Evolutionary conservation across 352 stramenopile genomes (phyloP), one percentile per base, ranked within the genome.

Genomic region (Ophiocytium majus): DNA sequence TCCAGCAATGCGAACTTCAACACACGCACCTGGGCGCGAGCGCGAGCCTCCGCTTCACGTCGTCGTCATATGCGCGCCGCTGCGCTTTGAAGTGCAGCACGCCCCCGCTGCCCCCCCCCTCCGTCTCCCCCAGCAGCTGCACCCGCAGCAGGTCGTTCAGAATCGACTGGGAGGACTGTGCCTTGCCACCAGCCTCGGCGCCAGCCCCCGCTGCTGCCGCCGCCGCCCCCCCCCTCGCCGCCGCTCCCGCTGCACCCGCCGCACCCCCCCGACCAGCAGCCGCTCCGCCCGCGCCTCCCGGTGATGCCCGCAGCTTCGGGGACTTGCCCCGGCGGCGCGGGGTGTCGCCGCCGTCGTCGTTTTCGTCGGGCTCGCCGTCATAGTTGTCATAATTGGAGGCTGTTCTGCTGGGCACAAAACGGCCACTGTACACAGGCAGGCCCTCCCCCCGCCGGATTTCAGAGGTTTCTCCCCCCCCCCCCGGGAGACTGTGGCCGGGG

Each of bases 51-150:
- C 75, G 75, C 36, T 81, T 81, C 19, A 81, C 75, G 50, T 81
- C 75, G 9, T 81, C 75, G 5, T 36, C 75, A 50, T 81, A 81
- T 1, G 14, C 9, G 1, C 49, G 75, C 37, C 75, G 75, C 31
- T 37, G 75, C 34, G 75, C 36, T 17, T 81, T 81, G 36, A 81
- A 81, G 34, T 81, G 37, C n/a, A 81, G 75, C 75, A 81, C 36
- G 37, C 75, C 75, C 5, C 19, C 75, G 14, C 31, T 17, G 64
- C 64, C 64, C 34, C 31, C 64, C 5, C 5, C 64, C 64, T 36
- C 75, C 31, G 14, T 36, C 31, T 50, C 31, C 37, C 75, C 75
- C 10, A 81, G 31, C 75, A 81, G 75, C 36, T 81, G 31, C 36
- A 33, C 17, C 36, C 36, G n/a, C 75, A 81, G 28, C 31, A 81